A percentile compares a stretch with the other conserved stretches of the same genome.
Conservation (phyloP, 2,329 filamentous ascomycete genomes). For the Aspergillus brasiliensis region DNA sequence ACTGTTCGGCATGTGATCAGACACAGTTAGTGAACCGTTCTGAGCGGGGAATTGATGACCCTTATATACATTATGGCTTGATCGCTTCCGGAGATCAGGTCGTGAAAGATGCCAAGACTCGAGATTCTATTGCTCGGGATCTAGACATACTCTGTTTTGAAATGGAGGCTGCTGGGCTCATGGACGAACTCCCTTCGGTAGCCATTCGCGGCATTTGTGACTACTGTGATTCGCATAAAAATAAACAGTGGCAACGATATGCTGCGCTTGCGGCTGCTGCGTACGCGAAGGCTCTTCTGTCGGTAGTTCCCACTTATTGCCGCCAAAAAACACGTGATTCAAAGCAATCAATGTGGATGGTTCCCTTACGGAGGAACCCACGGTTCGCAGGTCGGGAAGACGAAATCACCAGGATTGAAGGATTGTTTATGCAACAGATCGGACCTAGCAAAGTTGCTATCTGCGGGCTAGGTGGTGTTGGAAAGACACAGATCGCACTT, state of each 20-base stretch:
- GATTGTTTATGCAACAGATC: background rate
- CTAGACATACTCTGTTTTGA: background rate
- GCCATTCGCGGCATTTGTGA: slow-evolving; percentile 30
- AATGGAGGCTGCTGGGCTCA: slow-evolving; percentile 18
- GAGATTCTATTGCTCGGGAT: background rate
- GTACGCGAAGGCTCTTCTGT: slow-evolving; percentile 23
- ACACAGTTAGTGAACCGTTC: background rate
- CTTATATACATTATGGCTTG: slow-evolving; percentile 2
- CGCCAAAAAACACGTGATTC: background rate
- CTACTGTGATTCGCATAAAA: slow-evolving; percentile 30
- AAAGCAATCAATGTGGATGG: too few relatives aligned
- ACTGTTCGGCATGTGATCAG: background rate
- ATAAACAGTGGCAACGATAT: slow-evolving; percentile 28
- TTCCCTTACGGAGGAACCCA: background rate
- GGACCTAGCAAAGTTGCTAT: slow-evolving; percentile 13
- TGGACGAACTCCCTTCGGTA: slow-evolving; percentile 25
- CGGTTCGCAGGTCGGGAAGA: background rate
- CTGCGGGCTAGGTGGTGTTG: slow-evolving; percentile 23
- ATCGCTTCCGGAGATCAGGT: slow-evolving; percentile 6
- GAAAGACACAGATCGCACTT: slow-evolving; percentile 35
- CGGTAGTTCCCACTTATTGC: background rate
- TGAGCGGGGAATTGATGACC: background rate
- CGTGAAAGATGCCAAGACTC: background rate
- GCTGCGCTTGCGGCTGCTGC: slow-evolving; percentile 26
- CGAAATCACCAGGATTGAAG: background rate